phyloP scores from a whole-genome alignment of 345 rosid genomes.

The Hibiscus trionum region DNA sequence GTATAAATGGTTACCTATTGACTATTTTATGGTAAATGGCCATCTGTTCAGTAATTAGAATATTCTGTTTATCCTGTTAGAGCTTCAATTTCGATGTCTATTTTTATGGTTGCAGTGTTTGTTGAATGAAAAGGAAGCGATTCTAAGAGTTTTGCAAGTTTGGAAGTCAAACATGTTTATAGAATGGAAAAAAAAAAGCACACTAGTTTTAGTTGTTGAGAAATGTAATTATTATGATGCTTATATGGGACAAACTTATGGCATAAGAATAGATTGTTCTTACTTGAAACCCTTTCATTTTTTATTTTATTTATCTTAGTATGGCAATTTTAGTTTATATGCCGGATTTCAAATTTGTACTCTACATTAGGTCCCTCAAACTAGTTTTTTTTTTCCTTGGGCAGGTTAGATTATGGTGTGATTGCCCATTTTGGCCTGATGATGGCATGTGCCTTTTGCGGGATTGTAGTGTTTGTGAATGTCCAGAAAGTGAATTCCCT shows the following conservation, averaged over 20 bases:
- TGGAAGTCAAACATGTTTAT: not conserved
- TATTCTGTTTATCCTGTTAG: not conserved
- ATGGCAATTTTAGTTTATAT: not conserved
- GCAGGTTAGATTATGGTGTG: constrained; percentile 92
- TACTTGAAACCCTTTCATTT: not conserved
- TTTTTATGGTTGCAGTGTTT: not conserved
- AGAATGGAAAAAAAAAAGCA: not conserved
- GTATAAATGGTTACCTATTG: not conserved
- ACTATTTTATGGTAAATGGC: not conserved
- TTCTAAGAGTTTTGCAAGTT: not conserved
- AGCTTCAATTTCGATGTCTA: not conserved
- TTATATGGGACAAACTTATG: not conserved
- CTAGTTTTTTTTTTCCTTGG: not conserved
- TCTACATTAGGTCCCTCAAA: not conserved
- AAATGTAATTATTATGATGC: not conserved
- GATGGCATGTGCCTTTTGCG: constrained; percentile 91
- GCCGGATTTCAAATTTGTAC: not conserved
- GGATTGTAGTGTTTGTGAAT: constrained; percentile 95
- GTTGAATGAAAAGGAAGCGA: not conserved
- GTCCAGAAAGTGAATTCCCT: constrained; percentile 91
- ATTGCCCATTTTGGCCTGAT: constrained; percentile 97
- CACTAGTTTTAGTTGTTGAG: not conserved
- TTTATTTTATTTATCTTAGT: not conserved
- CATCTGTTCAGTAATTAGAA: not conserved
- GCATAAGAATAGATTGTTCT: not conserved